phyloP scores from a whole-genome alignment of 129 eudicot genomes.

The Ambrosia artemisiifolia region DNA sequence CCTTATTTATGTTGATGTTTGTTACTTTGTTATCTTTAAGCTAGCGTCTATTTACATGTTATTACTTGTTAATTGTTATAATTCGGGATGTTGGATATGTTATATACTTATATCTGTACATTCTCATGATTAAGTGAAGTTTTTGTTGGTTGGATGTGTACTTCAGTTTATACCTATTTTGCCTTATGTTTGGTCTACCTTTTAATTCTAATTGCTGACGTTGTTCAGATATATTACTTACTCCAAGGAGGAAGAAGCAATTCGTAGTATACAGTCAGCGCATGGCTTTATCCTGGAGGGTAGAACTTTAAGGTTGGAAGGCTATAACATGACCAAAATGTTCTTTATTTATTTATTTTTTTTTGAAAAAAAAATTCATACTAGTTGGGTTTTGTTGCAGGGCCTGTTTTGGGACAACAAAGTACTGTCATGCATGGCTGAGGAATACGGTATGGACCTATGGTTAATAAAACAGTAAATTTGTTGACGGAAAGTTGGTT shows the following conservation, averaged over 20 bases:
- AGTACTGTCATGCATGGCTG: conserved; percentile 98
- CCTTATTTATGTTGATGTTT: background rate
- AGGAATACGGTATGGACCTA: conserved; percentile 93
- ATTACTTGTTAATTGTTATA: background rate
- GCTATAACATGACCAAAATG: background rate
- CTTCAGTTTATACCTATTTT: no score
- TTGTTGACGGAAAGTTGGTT: background rate
- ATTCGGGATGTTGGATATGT: background rate
- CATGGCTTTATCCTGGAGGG: conserved; percentile 94
- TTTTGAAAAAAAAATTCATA: conserved; percentile 1
- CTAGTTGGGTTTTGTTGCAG: conserved; percentile 35
- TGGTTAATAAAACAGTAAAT: background rate
- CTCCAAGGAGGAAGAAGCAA: conserved; percentile 94
- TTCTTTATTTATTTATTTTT: background rate
- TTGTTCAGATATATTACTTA: conserved; percentile 85
- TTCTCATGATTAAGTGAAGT: no score
- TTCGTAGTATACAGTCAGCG: conserved; percentile 88
- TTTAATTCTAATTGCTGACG: no score
- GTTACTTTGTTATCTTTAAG: no score
- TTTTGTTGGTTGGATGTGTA: no score
- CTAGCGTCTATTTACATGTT: no score
- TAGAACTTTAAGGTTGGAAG: conserved; percentile 75
- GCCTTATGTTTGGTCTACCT: no score
- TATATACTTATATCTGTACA: background rate
- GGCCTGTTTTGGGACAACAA: conserved; percentile 99